phyloP scores from a whole-genome alignment of 345 rosid species.

The Corchorus olitorius region DNA sequence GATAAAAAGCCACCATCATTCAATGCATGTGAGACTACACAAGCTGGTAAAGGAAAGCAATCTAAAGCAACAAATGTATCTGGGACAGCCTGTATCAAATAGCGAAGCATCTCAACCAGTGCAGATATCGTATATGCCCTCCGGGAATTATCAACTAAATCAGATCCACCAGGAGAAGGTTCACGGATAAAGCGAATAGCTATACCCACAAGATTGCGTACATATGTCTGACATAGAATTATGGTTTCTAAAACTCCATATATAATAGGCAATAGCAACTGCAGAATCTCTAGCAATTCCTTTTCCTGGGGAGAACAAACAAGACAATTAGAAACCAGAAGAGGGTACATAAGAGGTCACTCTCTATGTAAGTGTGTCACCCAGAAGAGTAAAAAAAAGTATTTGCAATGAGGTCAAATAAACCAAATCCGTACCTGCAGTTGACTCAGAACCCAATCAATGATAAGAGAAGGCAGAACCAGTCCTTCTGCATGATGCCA shows the following conservation, averaged over 20 bases:
- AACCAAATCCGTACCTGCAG: conserved; percentile 59
- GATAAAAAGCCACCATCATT: conserved; percentile 68
- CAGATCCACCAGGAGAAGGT: conserved; percentile 93
- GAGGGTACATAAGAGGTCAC: background rate
- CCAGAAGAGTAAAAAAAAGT: background rate
- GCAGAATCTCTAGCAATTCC: conserved; percentile 75
- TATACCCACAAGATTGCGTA: conserved; percentile 67
- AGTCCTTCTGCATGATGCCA: conserved; percentile 96
- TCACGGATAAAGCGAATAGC: conserved; percentile 82
- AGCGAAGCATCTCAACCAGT: conserved; percentile 85
- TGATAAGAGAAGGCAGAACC: conserved; percentile 79
- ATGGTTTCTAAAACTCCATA: conserved; percentile 84
- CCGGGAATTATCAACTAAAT: conserved; percentile 93
- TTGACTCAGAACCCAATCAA: conserved; percentile 93
- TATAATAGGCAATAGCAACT: conserved; percentile 86
- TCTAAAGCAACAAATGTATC: conserved; percentile 95
- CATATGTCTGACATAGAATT: conserved; percentile 86
- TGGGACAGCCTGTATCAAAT: conserved; percentile 85
- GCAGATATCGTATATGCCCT: conserved; percentile 92
- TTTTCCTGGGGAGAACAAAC: conserved; percentile 65
- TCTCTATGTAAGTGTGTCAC: background rate
- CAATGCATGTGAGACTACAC: conserved; percentile 64
- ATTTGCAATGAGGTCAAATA: too few species aligned
- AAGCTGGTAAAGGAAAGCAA: conserved; percentile 89
- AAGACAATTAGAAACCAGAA: conserved; percentile 25